Conservation (phyloP, 2,329 filamentous ascomycete species). For the Sporothrix variecibatus region DNA sequence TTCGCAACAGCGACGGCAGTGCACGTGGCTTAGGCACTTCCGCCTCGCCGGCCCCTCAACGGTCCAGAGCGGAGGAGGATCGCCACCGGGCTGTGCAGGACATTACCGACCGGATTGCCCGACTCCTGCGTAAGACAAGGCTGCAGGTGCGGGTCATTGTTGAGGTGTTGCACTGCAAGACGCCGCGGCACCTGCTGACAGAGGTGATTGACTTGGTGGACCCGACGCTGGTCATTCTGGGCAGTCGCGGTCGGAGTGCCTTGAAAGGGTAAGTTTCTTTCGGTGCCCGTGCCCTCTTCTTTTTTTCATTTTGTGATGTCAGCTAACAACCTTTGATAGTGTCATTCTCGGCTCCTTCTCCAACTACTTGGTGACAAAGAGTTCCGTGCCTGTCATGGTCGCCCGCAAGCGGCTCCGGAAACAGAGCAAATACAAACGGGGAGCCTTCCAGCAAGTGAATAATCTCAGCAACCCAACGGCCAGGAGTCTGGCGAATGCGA, state of each 20-base stretch:
- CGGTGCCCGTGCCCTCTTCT: neutral
- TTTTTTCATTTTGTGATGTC: constrained; percentile 19
- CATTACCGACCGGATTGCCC: constrained; percentile 83
- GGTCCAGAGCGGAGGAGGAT: constrained; percentile 71
- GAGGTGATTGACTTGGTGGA: constrained; percentile 94
- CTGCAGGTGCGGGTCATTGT: constrained; percentile 91
- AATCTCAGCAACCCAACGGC: constrained; percentile 72
- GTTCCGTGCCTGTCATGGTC: constrained; percentile 96
- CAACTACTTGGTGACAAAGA: constrained; percentile 96
- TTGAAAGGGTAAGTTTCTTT: constrained; percentile 75
- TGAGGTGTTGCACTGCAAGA: constrained; percentile 98
- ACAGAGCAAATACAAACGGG: constrained; percentile 75
- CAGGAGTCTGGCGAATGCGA: constrained; percentile 68
- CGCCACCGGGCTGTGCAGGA: constrained; percentile 77
- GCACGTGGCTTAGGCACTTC: constrained; percentile 34
- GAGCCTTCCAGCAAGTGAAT: constrained; percentile 75
- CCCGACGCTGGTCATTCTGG: constrained; percentile 89
- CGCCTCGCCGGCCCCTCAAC: constrained; percentile 44
- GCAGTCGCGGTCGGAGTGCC: constrained; percentile 85
- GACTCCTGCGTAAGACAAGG: constrained; percentile 83
- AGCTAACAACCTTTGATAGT: constrained; percentile 46
- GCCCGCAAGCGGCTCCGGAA: constrained; percentile 87
- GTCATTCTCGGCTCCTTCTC: constrained; percentile 95
- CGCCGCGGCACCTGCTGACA: constrained; percentile 90
- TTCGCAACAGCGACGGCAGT: constrained; percentile 40